Evolutionary conservation across 495 filamentous ascomycete genomes (phyloP), one percentile per base, ranked within the genome.

Genomic region (Aspergillus avenaceus): DNA sequence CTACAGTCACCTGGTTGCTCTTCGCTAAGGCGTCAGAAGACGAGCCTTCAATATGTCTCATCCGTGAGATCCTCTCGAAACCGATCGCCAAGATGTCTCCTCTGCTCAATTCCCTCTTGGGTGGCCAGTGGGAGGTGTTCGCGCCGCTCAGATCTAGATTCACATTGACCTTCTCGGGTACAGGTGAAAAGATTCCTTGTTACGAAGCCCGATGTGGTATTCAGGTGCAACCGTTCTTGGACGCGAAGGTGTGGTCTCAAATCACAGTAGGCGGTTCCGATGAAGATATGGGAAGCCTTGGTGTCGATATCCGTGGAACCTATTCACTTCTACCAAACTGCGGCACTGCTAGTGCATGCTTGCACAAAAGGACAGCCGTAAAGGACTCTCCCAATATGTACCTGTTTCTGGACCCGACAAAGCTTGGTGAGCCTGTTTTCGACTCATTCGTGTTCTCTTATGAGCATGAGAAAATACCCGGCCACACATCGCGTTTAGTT

Each of bases 381-480:
- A 44, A 52, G 5, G 37, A 48, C 13, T 50, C 56, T 4, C 53
- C 62, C 26, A 50, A 67, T 0, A 25, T 86, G 4, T 91, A 78
- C 51, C 65, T 91, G 16, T 90, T 89, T 63, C 69, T 86, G 37
- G 86, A 92, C 31, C 77, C 78, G 0, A 63, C 67, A 3, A 74
- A 69, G 29, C 64, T 73, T 9, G 74, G 75, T 3, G 47, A 65
- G 14, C 59, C 73, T 0, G 53, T 66, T 0, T 37, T 77, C 3
- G 87, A 92, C 61, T 58, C 58, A 1, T 91, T 82, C 56, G 81
- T 90, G 13, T 88, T 91, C 56, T 75, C 84, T 1, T 45, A 72
- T 6, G 69, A 80, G 7, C 76, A 72, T 38, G 55, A 69, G 1
- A 70, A 77, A 5, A 65, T 82, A 4, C 67, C 80, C 13, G 71